These are phyloP conservation scores for Candida awuae DNA, from an alignment of 805 yeast genomes.

Conservation along the genomic window DNA sequence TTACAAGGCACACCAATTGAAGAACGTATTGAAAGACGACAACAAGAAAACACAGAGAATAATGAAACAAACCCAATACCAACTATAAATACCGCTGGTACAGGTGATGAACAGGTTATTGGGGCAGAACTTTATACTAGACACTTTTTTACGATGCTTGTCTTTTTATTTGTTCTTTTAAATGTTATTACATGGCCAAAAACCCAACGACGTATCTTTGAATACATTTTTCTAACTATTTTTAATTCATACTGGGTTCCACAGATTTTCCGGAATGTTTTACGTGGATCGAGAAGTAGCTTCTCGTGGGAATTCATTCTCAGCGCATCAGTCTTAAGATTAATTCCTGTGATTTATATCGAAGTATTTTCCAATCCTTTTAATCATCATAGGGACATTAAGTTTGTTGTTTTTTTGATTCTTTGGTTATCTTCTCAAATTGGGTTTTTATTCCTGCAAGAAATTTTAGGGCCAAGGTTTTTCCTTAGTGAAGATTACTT, in stretches of 20 bases:
- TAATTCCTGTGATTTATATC: constrained; percentile 59
- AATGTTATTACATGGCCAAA: constrained; percentile 60
- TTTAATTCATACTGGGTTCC: constrained; percentile 82
- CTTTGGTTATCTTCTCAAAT: constrained; percentile 60
- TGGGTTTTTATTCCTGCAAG: constrained; percentile 50
- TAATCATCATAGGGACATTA: constrained; percentile 56
- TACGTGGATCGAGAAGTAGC: constrained; percentile 59
- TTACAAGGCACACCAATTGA: constrained; percentile 51
- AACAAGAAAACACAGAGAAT: constrained; percentile 1
- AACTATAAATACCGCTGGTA: constrained; percentile 21
- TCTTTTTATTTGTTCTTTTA: constrained; percentile 47
- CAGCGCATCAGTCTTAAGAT: constrained; percentile 55
- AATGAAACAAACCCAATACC: constrained; percentile 15
- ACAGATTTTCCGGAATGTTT: constrained; percentile 70
- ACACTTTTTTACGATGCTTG: constrained; percentile 45
- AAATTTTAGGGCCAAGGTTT: constrained; percentile 68
- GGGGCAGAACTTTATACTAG: constrained; percentile 52
- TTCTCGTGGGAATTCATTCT: constrained; percentile 70
- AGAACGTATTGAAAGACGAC: constrained; percentile 19
- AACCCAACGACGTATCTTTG: constrained; percentile 45
- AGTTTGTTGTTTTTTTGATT: constrained; percentile 37
- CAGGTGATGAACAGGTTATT: constrained; percentile 45
- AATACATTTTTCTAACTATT: constrained; percentile 41
- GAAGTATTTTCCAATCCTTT: constrained; percentile 46
- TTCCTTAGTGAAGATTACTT: constrained; percentile 67